Conservation (phyloP, 805 yeast species). For the Nakazawaea peltata region DNA sequence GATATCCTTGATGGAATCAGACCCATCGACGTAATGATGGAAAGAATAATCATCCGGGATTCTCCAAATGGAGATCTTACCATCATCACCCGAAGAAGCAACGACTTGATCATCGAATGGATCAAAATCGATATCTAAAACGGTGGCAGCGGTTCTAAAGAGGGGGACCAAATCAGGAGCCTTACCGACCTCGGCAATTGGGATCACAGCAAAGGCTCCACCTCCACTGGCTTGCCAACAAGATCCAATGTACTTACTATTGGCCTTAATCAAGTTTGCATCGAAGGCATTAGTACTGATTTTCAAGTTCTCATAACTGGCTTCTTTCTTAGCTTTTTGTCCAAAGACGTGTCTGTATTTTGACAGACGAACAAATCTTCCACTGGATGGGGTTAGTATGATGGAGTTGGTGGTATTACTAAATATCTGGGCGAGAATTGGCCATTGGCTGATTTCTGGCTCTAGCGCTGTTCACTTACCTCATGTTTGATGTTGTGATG, state of each 20-base stretch:
- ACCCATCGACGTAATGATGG: slow-evolving; percentile 42
- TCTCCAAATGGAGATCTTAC: slow-evolving; percentile 77
- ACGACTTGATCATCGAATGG: slow-evolving; percentile 76
- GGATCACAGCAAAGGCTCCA: slow-evolving; percentile 94
- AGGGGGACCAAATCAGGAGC: slow-evolving; percentile 90
- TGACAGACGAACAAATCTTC: slow-evolving; percentile 91
- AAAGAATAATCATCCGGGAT: slow-evolving; percentile 79
- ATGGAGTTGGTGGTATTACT: too few relatives aligned
- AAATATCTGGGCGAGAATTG: too few relatives aligned
- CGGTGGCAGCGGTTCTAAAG: slow-evolving; percentile 92
- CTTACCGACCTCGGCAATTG: slow-evolving; percentile 79
- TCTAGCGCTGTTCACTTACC: too few relatives aligned
- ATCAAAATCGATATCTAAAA: slow-evolving; percentile 90
- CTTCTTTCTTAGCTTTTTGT: slow-evolving; percentile 68
- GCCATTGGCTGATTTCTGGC: too few relatives aligned
- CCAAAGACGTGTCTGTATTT: slow-evolving; percentile 96
- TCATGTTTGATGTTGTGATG: too few relatives aligned
- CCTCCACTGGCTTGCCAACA: slow-evolving; percentile 97
- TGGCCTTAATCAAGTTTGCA: slow-evolving; percentile 79
- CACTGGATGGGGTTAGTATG: slow-evolving; percentile 41
- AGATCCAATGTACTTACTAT: slow-evolving; percentile 78
- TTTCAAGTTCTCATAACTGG: slow-evolving; percentile 66
- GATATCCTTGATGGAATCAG: slow-evolving; percentile 52
- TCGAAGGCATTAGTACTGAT: slow-evolving; percentile 94
- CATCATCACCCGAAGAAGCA: slow-evolving; percentile 77